phyloP scores from a whole-genome alignment of 169 alveolate species.

The Cryptosporidium meleagridis region DNA sequence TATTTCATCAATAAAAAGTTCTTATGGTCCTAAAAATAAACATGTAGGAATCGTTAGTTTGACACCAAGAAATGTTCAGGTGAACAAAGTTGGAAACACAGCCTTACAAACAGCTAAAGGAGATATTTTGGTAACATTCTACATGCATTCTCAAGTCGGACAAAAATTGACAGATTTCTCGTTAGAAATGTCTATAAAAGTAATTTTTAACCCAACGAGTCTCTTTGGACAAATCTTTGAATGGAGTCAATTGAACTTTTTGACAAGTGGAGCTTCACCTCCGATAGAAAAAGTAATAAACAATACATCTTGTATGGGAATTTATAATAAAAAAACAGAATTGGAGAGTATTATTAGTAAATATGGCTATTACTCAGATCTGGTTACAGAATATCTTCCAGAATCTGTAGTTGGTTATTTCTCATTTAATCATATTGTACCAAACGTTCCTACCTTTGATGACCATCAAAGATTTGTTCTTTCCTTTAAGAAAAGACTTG shows the following conservation, averaged over 20 bases:
- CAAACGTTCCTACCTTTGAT: slow-evolving; percentile 33
- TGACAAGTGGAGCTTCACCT: slow-evolving; percentile 33
- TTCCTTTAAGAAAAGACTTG: slow-evolving; percentile 5
- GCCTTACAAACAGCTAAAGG: slow-evolving; percentile 47
- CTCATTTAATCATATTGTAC: slow-evolving; percentile 43
- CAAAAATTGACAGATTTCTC: slow-evolving; percentile 37
- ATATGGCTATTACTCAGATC: slow-evolving; percentile 42
- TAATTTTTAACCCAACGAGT: slow-evolving; percentile 49
- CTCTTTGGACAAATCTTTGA: slow-evolving; percentile 50
- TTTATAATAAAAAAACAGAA: background rate
- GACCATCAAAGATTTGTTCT: slow-evolving; percentile 50
- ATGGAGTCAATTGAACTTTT: slow-evolving; percentile 49
- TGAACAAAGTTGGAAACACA: slow-evolving; percentile 30
- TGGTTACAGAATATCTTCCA: slow-evolving; percentile 25
- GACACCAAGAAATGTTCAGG: slow-evolving; percentile 53
- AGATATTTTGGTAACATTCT: slow-evolving; percentile 48
- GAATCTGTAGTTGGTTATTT: slow-evolving; percentile 42
- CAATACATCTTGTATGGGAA: slow-evolving; percentile 45
- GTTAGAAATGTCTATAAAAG: slow-evolving; percentile 14
- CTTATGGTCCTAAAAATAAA: slow-evolving; percentile 14
- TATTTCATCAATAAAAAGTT: slow-evolving; percentile 31
- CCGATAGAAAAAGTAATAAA: slow-evolving; percentile 1
- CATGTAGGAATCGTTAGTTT: slow-evolving; percentile 25
- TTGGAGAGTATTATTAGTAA: slow-evolving; percentile 23
- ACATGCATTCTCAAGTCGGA: slow-evolving; percentile 18